Evolutionary conservation across 345 rosid genomes (phyloP).

Genomic region (Viola odorata): DNA sequence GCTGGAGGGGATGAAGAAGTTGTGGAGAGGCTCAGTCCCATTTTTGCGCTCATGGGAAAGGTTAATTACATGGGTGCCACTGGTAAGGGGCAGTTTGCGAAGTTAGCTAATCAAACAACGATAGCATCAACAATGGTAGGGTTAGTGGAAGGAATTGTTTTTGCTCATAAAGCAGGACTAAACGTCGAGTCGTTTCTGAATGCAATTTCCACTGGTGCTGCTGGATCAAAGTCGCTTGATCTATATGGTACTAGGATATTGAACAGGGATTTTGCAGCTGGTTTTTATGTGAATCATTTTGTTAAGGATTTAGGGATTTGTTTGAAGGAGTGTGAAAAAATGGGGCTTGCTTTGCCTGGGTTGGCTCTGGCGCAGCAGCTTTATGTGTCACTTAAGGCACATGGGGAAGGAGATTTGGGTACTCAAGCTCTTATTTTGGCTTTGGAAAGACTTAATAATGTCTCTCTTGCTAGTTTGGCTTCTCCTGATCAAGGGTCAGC

Average conservation of each 20-base stretch:
- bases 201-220: conserved; percentile 67
- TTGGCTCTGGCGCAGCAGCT: conserved; percentile 86
- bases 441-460: conserved; percentile 76
- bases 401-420: conserved; percentile 72
- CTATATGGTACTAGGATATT: conserved; percentile 57
- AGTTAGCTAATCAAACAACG: conserved; percentile 68
- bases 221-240: conserved; percentile 69
- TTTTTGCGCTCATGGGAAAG: conserved; percentile 61
- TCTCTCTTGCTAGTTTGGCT: conserved; percentile 33
- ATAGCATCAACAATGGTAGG: conserved; percentile 87
- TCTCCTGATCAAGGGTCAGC: background rate
- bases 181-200: conserved; percentile 51
- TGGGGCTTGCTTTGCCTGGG: conserved; percentile 90
- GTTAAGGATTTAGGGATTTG: conserved; percentile 89
- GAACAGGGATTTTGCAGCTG: conserved; percentile 75
- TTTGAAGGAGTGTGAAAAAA: conserved; percentile 67
- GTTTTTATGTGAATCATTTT: conserved; percentile 82
- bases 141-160: conserved; percentile 69
- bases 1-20: conserved; percentile 58
- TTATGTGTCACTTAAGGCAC: conserved; percentile 86
- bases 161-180: conserved; percentile 72
- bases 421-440: conserved; percentile 77
- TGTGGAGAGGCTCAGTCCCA: conserved; percentile 44
- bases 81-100: conserved; percentile 83
- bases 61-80: conserved; percentile 72